Evolutionary conservation across 2,329 filamentous ascomycete genomes (phyloP), one percentile per base, ranked within the genome.

Genomic region (Xylariaceae sp.): DNA sequence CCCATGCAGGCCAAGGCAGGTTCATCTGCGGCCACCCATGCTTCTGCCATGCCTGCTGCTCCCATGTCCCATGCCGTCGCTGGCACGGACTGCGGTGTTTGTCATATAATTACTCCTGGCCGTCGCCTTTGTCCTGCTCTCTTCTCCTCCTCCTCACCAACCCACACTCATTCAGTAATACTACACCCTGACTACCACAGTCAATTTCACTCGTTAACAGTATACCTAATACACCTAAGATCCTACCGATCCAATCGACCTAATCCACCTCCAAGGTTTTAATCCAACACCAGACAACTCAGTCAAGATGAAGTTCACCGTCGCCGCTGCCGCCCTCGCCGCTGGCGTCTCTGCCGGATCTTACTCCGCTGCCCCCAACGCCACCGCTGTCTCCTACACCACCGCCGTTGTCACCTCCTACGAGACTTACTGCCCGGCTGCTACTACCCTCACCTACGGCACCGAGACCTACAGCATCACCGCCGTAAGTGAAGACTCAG

Each of bases 381-480:
- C 22, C 4, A 27, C 22, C 22, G 33, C 33, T 15, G 73, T 74
- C 59, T 75, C 72, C 66, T 80, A 80, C 70, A 77, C 76, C 71
- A 89, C 84, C 60, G 81, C 86, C 76, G 73, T 95, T 58, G 79
- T 89, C 57, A 83, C 81, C 51, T 70, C 74, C 51, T 81, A 81
- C 75, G 83, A 79, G 71, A 90, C 86, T 66, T 88, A 77, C 81
- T 90, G 87, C 82, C 85, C 86, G 18, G 75, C 66, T 59, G 68
- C 86, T 58, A 89, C 86, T 61, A 69, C 74, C 61, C 71, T 89
- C 70, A 80, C 78, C 64, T 75, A 86, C 73, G 79, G 77, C 66
- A 74, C 71, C 71, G 75, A 78, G 68, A 87, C 84, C 71, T 87
- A 86, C 78, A 85, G 79, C 62, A 75, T 89, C 71, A 83, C 83